Conservation (phyloP, 805 yeast species). For the Zygoascus flipseniorum region DNA sequence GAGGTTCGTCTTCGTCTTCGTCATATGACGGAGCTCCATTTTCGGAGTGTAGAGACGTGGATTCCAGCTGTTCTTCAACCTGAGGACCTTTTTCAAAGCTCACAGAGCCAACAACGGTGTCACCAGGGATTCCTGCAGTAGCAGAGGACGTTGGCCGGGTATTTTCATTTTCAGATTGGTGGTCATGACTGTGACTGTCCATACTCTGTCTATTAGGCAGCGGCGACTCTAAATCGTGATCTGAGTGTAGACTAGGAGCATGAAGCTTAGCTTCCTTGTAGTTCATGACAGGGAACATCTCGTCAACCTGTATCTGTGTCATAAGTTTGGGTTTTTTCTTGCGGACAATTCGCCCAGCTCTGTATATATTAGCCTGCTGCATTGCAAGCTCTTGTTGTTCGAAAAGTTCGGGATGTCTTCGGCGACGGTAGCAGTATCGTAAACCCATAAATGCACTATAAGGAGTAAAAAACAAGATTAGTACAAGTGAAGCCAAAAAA, state of each 20-base stretch:
- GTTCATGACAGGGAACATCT: conserved; percentile 24
- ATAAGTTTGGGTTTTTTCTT: conserved; percentile 21
- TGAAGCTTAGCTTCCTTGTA: conserved; percentile 21
- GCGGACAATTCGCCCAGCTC: conserved; percentile 2
- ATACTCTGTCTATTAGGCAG: not conserved
- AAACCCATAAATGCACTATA: conserved; percentile 24
- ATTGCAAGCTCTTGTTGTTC: conserved; percentile 5
- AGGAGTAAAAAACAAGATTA: conserved; percentile 12
- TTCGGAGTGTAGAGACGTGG: not conserved
- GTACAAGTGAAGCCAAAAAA: conserved; percentile 10
- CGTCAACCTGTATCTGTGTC: conserved; percentile 23
- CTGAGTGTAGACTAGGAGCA: not conserved
- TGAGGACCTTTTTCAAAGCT: not conserved
- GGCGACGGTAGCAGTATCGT: conserved; percentile 24
- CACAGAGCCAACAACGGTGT: not conserved
- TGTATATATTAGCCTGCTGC: conserved; percentile 7
- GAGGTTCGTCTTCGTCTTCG: conserved; percentile 1
- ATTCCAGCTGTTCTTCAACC: not conserved
- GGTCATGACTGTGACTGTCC: not conserved
- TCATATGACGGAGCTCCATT: not conserved
- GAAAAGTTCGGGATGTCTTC: conserved; percentile 18
- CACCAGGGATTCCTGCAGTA: not conserved
- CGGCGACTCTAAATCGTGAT: not conserved
- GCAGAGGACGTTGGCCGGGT: not conserved
- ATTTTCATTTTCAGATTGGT: not conserved